Percentiles rank a stretch among this genome's conserved stretches.
These are phyloP conservation scores for Raddia distichophylla DNA, from an alignment of 176 grass and related monocot genomes.

Conservation along the genomic window DNA sequence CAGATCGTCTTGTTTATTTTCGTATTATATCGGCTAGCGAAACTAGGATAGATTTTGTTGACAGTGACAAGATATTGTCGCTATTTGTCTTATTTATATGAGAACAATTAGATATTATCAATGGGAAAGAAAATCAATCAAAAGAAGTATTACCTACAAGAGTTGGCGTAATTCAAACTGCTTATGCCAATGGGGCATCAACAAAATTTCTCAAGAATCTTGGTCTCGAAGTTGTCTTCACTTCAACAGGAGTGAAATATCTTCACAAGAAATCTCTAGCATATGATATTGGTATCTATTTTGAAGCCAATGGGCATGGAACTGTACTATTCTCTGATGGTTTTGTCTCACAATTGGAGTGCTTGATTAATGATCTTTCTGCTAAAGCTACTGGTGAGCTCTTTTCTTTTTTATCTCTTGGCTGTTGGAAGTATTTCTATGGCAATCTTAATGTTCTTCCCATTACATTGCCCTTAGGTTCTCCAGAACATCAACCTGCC, in stretches of 20 bases:
- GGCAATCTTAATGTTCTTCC: background rate
- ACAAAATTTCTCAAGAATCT: constrained; percentile 68
- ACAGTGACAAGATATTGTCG: constrained; percentile 91
- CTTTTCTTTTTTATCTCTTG: no score
- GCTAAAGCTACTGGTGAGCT: constrained; percentile 53
- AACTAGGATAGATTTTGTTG: constrained; percentile 74
- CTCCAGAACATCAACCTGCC: constrained; percentile 60
- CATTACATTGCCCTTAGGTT: constrained; percentile 40
- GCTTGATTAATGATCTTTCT: constrained; percentile 37
- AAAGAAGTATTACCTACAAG: constrained; percentile 54
- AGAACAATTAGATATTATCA: constrained; percentile 75
- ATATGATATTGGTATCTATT: constrained; percentile 92
- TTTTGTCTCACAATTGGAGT: constrained; percentile 58
- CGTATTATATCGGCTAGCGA: constrained; percentile 53
- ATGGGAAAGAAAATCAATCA: constrained; percentile 33
- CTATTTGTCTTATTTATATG: constrained; percentile 88
- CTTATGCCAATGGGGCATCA: constrained; percentile 93
- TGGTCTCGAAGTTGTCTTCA: constrained; percentile 79
- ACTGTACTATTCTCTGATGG: constrained; percentile 74
- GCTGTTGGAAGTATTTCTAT: background rate
- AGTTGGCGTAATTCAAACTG: constrained; percentile 86
- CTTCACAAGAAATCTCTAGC: constrained; percentile 84
- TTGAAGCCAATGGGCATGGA: constrained; percentile 96
- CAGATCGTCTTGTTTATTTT: constrained; percentile 88
- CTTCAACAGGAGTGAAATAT: constrained; percentile 94